These are phyloP conservation scores for Cyclotella kingstonii DNA, from an alignment of 108 stramenopile genomes.

Conservation along the genomic window DNA sequence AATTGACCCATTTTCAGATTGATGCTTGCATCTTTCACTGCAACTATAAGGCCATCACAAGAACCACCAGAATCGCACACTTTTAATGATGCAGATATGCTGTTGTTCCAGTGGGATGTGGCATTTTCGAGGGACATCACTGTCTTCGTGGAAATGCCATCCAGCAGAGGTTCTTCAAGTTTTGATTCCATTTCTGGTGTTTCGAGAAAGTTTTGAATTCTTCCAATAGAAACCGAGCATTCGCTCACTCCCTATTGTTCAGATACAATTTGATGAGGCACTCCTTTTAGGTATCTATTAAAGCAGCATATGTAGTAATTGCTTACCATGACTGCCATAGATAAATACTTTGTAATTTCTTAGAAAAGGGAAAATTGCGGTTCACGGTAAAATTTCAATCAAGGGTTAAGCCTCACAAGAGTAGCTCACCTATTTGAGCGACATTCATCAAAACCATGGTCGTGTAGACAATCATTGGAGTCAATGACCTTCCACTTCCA, in stretches of 20 bases:
- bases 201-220: constrained; percentile 75
- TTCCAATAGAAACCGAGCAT: constrained; percentile 57
- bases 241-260: constrained; percentile 51
- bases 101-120: constrained; percentile 47
- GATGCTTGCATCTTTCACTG: constrained; percentile 29
- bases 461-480: constrained; percentile 53
- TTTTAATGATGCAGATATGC: background rate
- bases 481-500: constrained; percentile 44
- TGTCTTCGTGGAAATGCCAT: background rate
- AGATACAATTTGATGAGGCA: too few species aligned
- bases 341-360: constrained; percentile 84
- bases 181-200: constrained; percentile 48
- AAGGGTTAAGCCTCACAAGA: too few species aligned
- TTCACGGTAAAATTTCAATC: too few species aligned
- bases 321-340: constrained; percentile 64
- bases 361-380: background rate
- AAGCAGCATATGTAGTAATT: background rate
- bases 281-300: background rate
- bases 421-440: constrained; percentile 53
- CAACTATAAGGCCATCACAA: constrained; percentile 17
- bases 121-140: constrained; percentile 25
- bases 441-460: constrained; percentile 71
- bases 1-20: constrained; percentile 48
- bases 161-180: background rate
- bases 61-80: background rate